phyloP scores from a whole-genome alignment of 164 flowering plant species.

The Vitis riparia region DNA sequence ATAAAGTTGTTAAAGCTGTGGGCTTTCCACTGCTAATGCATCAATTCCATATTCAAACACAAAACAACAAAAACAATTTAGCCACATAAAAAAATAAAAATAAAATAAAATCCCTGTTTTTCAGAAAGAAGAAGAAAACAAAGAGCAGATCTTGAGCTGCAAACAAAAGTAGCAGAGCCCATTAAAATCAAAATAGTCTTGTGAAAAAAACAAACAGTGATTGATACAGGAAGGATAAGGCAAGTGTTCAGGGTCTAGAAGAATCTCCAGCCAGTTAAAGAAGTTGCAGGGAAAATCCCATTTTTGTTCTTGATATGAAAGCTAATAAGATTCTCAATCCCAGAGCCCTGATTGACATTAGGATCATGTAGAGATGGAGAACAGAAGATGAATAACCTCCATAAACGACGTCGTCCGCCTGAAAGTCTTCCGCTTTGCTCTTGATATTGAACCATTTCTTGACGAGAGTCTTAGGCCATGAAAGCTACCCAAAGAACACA shows the following conservation, averaged over 20 bases:
- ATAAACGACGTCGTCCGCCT: conserved; percentile 29
- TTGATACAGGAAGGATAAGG: conserved; percentile 5
- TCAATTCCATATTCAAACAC: conserved; percentile 22
- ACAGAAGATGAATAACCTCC: conserved; percentile 28
- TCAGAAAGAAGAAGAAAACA: conserved; percentile 22
- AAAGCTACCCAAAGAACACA: conserved; percentile 35
- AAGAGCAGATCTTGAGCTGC: conserved; percentile 25
- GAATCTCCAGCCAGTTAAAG: conserved; percentile 13
- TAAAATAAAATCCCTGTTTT: conserved; percentile 4
- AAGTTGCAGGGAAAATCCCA: conserved; percentile 10
- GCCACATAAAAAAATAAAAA: background rate
- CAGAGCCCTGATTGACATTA: conserved; percentile 7
- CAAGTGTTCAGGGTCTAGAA: conserved; percentile 11
- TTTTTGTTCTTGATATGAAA: conserved; percentile 4
- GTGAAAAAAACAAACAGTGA: conserved; percentile 12
- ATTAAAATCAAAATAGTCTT: conserved; percentile 13
- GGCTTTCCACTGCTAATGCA: conserved; percentile 15
- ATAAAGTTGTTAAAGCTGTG: conserved; percentile 41
- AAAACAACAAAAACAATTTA: conserved; percentile 8
- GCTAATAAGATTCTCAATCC: conserved; percentile 5
- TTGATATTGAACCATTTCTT: conserved; percentile 60
- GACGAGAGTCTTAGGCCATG: conserved; percentile 57
- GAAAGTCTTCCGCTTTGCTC: conserved; percentile 52
- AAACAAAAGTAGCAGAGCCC: conserved; percentile 10
- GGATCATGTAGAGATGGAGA: conserved; percentile 5